These are phyloP conservation scores for Zalerion maritima DNA, from an alignment of 495 filamentous ascomycete genomes.

Conservation along the genomic window DNA sequence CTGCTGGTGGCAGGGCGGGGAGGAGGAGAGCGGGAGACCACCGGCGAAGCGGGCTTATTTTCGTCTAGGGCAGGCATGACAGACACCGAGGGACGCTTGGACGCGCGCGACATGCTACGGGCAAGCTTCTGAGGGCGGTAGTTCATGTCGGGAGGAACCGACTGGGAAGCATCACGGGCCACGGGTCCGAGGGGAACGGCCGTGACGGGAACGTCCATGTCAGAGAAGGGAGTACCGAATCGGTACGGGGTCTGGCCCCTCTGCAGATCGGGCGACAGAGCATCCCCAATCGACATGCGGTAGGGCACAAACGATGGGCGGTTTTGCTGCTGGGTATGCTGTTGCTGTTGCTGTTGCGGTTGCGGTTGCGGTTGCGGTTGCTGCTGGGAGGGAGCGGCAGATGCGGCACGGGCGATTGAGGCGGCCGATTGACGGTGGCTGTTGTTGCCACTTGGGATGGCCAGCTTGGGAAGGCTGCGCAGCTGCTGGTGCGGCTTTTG, in stretches of 20 bases:
- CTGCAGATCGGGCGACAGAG: constrained; percentile 31
- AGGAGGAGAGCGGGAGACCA: constrained; percentile 15
- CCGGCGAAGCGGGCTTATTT: constrained; percentile 18
- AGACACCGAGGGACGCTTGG: constrained; percentile 42
- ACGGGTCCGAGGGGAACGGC: constrained; percentile 54
- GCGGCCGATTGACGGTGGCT: constrained; percentile 7
- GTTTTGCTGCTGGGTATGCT: constrained; percentile 11
- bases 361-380: constrained; percentile 18
- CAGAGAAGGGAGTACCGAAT: constrained; percentile 69
- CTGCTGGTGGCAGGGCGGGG: constrained; percentile 12
- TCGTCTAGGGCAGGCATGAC: constrained; percentile 44
- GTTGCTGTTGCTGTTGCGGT: constrained; percentile 11
- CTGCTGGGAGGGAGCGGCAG: constrained; percentile 12
- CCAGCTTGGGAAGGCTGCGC: constrained; percentile 41
- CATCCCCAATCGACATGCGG: constrained; percentile 35
- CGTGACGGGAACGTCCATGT: constrained; percentile 80
- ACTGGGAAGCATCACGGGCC: constrained; percentile 61
- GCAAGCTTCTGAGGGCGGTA: constrained; percentile 35
- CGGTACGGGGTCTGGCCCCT: constrained; percentile 45
- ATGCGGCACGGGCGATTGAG: constrained; percentile 12
- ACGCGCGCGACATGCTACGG: constrained; percentile 40
- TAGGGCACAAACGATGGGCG: constrained; percentile 28
- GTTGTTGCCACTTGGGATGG: constrained; percentile 29
- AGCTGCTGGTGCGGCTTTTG: constrained; percentile 35
- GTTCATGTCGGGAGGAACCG: constrained; percentile 85